phyloP scores from a whole-genome alignment of 2,329 filamentous ascomycete genomes.

The Cyphellophora europaea region DNA sequence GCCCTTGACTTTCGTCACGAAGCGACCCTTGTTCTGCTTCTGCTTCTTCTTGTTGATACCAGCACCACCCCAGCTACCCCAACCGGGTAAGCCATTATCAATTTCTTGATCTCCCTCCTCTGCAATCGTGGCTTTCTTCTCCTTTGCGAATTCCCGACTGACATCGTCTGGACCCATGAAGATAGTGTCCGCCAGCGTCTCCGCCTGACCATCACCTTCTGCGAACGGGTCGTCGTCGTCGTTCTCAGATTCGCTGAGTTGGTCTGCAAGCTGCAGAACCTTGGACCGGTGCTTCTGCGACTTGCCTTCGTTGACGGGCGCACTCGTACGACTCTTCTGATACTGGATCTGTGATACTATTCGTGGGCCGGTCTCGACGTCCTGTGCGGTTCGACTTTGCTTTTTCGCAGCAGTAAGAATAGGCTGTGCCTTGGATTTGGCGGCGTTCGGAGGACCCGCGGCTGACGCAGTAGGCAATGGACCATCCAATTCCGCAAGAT shows the following conservation, averaged over 20 bases:
- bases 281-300: constrained; percentile 13
- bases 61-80: constrained; percentile 85
- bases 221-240: constrained; percentile 33
- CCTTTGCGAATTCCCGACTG: constrained; percentile 65
- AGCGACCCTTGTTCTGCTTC: constrained; percentile 43
- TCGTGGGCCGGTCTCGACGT: constrained; percentile 10
- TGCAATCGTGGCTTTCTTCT: constrained; percentile 62
- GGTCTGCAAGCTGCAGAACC: neutral
- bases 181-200: constrained; percentile 64
- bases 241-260: constrained; percentile 27
- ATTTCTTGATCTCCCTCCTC: constrained; percentile 77
- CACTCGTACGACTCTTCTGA: neutral
- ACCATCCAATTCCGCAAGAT: constrained; percentile 20
- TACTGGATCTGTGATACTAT: neutral
- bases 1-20: constrained; percentile 48
- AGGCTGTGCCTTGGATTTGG: constrained; percentile 11
- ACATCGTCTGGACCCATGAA: constrained; percentile 64
- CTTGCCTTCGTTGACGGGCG: too few species aligned
- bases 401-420: neutral
- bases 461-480: constrained; percentile 16
- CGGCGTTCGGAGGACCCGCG: constrained; percentile 7
- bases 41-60: constrained; percentile 63
- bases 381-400: constrained; percentile 4
- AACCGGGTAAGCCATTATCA: constrained; percentile 81
- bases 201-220: constrained; percentile 31